Percentiles rank a stretch among this genome's conserved stretches.
Evolutionary conservation across 768 basidiomycete species (phyloP).

Genomic region (Xanthoconium purpureum): DNA sequence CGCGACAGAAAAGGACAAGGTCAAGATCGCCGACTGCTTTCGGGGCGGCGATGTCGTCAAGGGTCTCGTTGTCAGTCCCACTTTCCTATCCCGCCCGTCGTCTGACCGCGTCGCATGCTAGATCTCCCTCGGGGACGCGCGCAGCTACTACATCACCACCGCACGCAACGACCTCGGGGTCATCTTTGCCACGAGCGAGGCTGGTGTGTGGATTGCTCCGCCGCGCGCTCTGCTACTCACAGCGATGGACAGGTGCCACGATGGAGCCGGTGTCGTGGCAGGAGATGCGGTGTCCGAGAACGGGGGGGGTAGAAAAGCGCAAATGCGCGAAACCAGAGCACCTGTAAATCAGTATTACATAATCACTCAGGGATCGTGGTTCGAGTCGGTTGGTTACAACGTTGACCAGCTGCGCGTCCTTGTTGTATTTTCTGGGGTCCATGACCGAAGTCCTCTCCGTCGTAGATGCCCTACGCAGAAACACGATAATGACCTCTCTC

Average conservation of each 20-base stretch:
- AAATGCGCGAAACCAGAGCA: conserved; percentile 86
- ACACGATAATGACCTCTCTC: conserved; percentile 53
- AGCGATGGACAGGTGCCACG: conserved; percentile 53
- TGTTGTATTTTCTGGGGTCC: conserved; percentile 21
- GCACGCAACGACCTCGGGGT: conserved; percentile 89
- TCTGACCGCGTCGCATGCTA: conserved; percentile 29
- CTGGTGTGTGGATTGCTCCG: conserved; percentile 46
- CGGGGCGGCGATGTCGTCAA: conserved; percentile 88
- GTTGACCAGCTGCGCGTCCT: conserved; percentile 7
- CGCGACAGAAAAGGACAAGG: conserved; percentile 85
- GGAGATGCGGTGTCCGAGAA: conserved; percentile 85
- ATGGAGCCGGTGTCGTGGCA: conserved; percentile 89
- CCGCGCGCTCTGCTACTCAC: conserved; percentile 3
- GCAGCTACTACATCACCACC: conserved; percentile 90
- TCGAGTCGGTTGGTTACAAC: conserved; percentile 8
- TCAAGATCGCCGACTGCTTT: conserved; percentile 89
- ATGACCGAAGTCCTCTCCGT: conserved; percentile 69
- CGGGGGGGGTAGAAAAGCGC: conserved; percentile 73
- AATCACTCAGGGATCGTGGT: conserved; percentile 20
- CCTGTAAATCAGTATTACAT: conserved; percentile 35
- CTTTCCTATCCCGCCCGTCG: neutral
- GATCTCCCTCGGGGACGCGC: conserved; percentile 90
- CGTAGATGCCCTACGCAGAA: conserved; percentile 56
- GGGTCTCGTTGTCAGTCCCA: conserved; percentile 71
- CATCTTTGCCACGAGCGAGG: conserved; percentile 86